These are phyloP conservation scores for Medicago ruthenica DNA, from an alignment of 306 rosid genomes.

Conservation along the genomic window DNA sequence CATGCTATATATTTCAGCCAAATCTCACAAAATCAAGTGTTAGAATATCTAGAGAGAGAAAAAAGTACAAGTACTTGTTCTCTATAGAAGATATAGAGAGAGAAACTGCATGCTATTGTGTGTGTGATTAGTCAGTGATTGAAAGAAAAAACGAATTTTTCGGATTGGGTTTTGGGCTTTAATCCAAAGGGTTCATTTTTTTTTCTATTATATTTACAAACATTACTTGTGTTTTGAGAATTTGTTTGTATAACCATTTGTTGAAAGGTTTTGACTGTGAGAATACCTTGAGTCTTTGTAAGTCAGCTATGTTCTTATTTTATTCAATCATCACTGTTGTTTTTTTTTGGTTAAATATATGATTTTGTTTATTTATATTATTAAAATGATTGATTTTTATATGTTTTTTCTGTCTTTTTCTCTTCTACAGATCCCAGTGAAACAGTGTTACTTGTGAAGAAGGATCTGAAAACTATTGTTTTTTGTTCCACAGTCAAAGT, in stretches of 20 bases:
- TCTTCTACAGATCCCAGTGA: slow-evolving; percentile 66
- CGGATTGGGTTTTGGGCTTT: slow-evolving; percentile 23
- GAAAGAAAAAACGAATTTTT: neutral
- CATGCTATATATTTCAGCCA: slow-evolving; percentile 20
- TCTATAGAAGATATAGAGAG: neutral
- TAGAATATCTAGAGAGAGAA: slow-evolving; percentile 24
- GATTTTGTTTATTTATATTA: neutral
- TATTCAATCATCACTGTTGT: neutral
- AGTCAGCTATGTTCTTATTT: slow-evolving; percentile 41
- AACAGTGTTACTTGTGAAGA: slow-evolving; percentile 1
- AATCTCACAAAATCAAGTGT: neutral
- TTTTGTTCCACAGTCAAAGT: slow-evolving; percentile 43
- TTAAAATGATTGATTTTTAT: neutral
- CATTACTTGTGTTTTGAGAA: neutral
- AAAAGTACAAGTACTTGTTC: neutral
- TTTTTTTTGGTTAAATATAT: neutral
- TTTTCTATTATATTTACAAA: neutral
- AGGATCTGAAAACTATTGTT: neutral
- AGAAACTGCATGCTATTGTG: slow-evolving; percentile 32
- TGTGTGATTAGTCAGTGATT: neutral
- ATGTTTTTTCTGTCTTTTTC: slow-evolving; percentile 48
- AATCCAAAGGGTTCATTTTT: neutral
- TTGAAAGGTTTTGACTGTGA: slow-evolving; percentile 43
- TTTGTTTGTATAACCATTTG: no score
- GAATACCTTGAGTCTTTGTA: slow-evolving; percentile 33